Conservation (phyloP, 1,284 basidiomycete species). For the Boletus smithii region DNA sequence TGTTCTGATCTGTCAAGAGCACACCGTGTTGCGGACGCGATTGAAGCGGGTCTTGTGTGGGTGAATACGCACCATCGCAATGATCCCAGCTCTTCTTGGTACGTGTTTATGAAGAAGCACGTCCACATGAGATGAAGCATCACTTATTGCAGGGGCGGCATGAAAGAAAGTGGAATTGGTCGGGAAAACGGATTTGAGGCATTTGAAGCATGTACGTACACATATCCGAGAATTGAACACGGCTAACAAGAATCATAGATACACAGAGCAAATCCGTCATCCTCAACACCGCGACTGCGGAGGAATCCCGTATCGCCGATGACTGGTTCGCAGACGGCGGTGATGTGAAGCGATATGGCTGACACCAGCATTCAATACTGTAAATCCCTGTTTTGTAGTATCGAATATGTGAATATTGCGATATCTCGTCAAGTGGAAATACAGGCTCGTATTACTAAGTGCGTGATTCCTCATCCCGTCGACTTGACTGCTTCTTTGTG, state of each 20-base stretch:
- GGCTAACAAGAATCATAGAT: slow-evolving; percentile 43
- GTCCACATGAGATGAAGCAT: slow-evolving; percentile 3
- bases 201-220: slow-evolving; percentile 62
- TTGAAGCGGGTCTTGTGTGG: slow-evolving; percentile 78
- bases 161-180: slow-evolving; percentile 81
- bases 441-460: slow-evolving; percentile 10
- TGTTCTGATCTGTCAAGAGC: slow-evolving; percentile 68
- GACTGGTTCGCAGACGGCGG: slow-evolving; percentile 74
- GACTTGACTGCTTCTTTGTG: slow-evolving; percentile 57
- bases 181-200: slow-evolving; percentile 81
- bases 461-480: slow-evolving; percentile 32
- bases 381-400: background rate
- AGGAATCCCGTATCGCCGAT: slow-evolving; percentile 55
- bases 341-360: slow-evolving; percentile 58
- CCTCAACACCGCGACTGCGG: slow-evolving; percentile 59
- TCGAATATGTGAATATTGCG: background rate
- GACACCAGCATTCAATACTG: slow-evolving; percentile 9
- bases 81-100: slow-evolving; percentile 85
- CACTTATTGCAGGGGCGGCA: slow-evolving; percentile 61
- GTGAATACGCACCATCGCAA: slow-evolving; percentile 85
- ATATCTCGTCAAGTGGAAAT: slow-evolving; percentile 9
- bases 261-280: slow-evolving; percentile 79
- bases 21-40: slow-evolving; percentile 62
- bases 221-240: background rate
- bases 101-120: slow-evolving; percentile 22